phyloP scores from a whole-genome alignment of 495 filamentous ascomycete genomes.

The Evansstolkia leycettana region DNA sequence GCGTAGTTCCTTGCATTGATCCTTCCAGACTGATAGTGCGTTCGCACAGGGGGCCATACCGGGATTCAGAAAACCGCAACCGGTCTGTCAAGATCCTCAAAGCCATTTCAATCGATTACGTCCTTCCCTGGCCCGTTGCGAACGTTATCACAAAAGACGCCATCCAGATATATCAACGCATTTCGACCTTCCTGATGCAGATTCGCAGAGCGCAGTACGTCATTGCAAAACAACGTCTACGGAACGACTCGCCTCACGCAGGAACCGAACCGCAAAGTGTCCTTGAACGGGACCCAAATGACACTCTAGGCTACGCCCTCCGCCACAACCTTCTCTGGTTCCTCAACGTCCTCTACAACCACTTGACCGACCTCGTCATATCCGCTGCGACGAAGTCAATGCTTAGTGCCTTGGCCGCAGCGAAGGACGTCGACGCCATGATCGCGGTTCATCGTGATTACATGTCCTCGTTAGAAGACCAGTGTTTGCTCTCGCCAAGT shows the following conservation, averaged over 20 bases:
- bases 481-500: conserved; percentile 53
- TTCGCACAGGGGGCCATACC: conserved; percentile 10
- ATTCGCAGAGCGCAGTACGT: conserved; percentile 58
- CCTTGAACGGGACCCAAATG: conserved; percentile 14
- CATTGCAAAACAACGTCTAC: conserved; percentile 44
- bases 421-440: conserved; percentile 76
- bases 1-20: conserved; percentile 35
- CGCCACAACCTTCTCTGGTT: conserved; percentile 74
- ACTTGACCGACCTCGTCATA: conserved; percentile 63
- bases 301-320: conserved; percentile 44
- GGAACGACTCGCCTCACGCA: not conserved
- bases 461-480: conserved; percentile 45
- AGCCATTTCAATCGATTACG: conserved; percentile 44
- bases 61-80: conserved; percentile 6
- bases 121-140: conserved; percentile 74
- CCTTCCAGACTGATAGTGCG: conserved; percentile 46
- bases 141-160: conserved; percentile 60
- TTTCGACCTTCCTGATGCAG: conserved; percentile 69
- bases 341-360: conserved; percentile 56
- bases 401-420: conserved; percentile 35
- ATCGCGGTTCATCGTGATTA: conserved; percentile 54
- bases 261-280: conserved; percentile 8
- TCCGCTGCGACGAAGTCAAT: conserved; percentile 42
- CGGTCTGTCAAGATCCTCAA: conserved; percentile 40
- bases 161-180: conserved; percentile 49